A percentile compares a stretch with the other conserved stretches of the same genome.
Evolutionary conservation across 192 early-diverging fungal genomes (phyloP).

Genomic region (Pilaira anomala): DNA sequence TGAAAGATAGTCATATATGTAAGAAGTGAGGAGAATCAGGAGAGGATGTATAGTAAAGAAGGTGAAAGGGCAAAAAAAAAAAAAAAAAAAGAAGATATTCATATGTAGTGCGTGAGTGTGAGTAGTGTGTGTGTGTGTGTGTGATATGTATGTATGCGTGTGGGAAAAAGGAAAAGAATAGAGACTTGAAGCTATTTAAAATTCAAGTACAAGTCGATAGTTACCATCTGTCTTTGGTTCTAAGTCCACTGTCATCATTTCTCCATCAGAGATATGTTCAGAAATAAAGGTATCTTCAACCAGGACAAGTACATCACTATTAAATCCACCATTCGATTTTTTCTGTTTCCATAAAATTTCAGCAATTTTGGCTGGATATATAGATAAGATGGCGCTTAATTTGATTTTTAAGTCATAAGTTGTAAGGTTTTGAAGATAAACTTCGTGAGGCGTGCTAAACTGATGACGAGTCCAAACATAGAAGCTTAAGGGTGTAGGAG

Average conservation of each 20-base stretch:
- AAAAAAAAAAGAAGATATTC: no score
- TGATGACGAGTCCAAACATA: constrained; percentile 11
- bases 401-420: constrained; percentile 9
- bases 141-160: no score
- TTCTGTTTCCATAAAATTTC: constrained; percentile 21
- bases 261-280: constrained; percentile 19
- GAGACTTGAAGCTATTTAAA: constrained; percentile 4
- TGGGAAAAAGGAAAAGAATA: neutral
- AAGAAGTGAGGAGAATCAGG: no score
- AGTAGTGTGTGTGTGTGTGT: no score
- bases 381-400: constrained; percentile 14
- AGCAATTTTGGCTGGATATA: constrained; percentile 9
- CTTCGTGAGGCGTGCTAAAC: neutral
- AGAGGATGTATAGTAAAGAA: no score
- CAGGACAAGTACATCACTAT: constrained; percentile 11
- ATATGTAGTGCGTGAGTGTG: no score
- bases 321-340: neutral
- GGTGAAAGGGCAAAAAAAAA: no score
- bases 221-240: constrained; percentile 23
- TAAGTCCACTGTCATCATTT: constrained; percentile 20
- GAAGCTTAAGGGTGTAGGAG: neutral
- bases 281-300: constrained; percentile 25
- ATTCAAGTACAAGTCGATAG: constrained; percentile 20
- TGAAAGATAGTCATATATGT: no score
- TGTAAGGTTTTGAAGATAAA: constrained; percentile 10